phyloP scores from a whole-genome alignment of 164 flowering plant genomes.

The Nelumbo lutea region DNA sequence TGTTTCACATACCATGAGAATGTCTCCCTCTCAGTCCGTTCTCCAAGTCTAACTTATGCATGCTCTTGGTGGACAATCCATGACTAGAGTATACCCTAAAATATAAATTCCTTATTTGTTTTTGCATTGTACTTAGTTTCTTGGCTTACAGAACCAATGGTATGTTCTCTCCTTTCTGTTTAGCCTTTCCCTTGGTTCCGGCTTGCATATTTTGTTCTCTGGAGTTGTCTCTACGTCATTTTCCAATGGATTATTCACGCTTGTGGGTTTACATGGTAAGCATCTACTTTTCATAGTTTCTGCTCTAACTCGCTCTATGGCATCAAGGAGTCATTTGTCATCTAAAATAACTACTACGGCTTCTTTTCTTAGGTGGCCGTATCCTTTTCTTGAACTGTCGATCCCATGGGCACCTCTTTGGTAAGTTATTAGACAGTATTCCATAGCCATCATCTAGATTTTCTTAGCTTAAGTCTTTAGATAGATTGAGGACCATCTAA shows the following conservation, averaged over 20 bases:
- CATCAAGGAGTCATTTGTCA: background rate
- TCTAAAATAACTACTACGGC: background rate
- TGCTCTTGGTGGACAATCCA: no score
- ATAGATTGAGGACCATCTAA: background rate
- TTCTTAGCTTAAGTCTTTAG: background rate
- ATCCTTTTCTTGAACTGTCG: constrained; percentile 71
- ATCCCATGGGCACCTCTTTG: constrained; percentile 80
- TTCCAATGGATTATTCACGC: constrained; percentile 77
- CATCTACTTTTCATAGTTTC: background rate
- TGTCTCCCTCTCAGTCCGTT: no score
- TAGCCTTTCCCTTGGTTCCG: constrained; percentile 73
- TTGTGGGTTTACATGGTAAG: constrained; percentile 54
- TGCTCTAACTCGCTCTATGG: background rate
- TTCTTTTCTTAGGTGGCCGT: constrained; percentile 74
- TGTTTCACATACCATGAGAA: no score
- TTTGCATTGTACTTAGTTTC: no score
- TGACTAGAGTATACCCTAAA: no score
- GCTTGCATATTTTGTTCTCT: constrained; percentile 51
- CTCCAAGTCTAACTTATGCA: no score
- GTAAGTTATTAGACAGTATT: constrained; percentile 25
- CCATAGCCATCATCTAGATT: background rate
- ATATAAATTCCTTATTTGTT: no score
- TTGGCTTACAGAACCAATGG: background rate
- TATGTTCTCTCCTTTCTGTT: background rate
- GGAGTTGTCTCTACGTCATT: constrained; percentile 52